Evolutionary conservation across 306 rosid genomes (phyloP), one percentile per base, ranked within the genome.

Genomic region (Fragaria vesca): DNA sequence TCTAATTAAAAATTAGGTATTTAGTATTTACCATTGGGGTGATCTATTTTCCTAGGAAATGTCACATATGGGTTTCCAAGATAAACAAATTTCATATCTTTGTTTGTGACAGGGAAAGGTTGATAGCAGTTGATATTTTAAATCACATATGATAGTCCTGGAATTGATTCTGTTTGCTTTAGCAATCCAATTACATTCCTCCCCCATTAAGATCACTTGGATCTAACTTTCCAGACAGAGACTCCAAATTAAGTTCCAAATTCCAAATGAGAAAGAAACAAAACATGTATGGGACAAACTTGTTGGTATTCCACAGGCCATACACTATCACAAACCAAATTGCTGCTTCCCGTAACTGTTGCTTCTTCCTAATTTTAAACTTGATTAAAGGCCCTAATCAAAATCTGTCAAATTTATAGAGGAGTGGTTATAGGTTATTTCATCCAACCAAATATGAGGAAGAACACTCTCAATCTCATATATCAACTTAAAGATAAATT

Each of bases 91-190:
- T 63, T 13, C 68, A 30, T 1, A 62, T 15, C 21, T 16, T 8
- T 47, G 8, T 47, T 47, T 4, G 28, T 51, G 75, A 71, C 18
- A 32, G 11, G 16, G 75, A 51, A 32, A 28, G 38, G 58, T 24
- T 24, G 20, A 12, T 9, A 10, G 48, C 38, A 9, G 65, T 52
- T 52, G 48, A 34, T 36, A 52, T 34, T 72, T 20, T 21, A 38
- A 54, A 9, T 40, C 24, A 42, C 40, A 21, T 12, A 24, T 38
- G 20, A 18, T 42, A 17, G 21, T 15, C 32, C 12, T 28, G 28
- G 46, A 34, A 61, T 61, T 45, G 60, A 75, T 74, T 74, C 55
- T 60, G 69, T 60, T 43, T 21, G 32, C 20, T 60, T 58, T 51
- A 51, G 30, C 76, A 12, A 34, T 52, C 50, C 62, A 32, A 32